phyloP scores from a whole-genome alignment of 345 rosid genomes.

The Euphorbia tirucalli region DNA sequence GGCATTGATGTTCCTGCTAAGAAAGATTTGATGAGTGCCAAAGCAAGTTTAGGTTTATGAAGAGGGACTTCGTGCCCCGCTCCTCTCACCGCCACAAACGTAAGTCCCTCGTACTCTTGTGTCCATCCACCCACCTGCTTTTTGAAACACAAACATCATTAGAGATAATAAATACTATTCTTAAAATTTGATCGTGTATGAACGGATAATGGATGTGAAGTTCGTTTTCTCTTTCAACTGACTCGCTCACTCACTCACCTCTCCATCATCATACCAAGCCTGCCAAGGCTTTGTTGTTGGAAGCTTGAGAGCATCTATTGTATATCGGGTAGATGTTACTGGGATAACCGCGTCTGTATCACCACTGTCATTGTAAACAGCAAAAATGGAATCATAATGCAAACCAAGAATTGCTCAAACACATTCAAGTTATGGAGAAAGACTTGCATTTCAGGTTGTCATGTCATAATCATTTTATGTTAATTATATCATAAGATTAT shows the following conservation, averaged over 20 bases:
- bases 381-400: too few species aligned
- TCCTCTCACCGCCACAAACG: constrained; percentile 79
- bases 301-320: constrained; percentile 76
- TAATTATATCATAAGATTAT: too few species aligned
- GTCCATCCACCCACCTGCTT: constrained; percentile 99
- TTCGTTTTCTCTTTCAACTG: too few species aligned
- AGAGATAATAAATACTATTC: too few species aligned
- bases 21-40: constrained; percentile 69
- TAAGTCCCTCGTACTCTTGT: constrained; percentile 80
- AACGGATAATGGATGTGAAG: too few species aligned
- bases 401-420: not conserved
- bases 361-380: constrained; percentile 75
- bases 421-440: too few species aligned
- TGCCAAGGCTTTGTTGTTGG: constrained; percentile 59
- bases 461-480: too few species aligned
- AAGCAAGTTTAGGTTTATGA: constrained; percentile 78
- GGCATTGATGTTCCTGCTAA: constrained; percentile 46
- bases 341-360: constrained; percentile 91
- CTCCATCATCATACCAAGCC: constrained; percentile 83
- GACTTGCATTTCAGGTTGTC: too few species aligned
- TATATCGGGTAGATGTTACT: constrained; percentile 82
- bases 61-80: constrained; percentile 95
- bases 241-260: too few species aligned
- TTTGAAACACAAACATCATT: too few species aligned
- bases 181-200: too few species aligned